These are phyloP conservation scores for Quercus engelmannii DNA, from an alignment of 306 rosid species.

Conservation along the genomic window DNA sequence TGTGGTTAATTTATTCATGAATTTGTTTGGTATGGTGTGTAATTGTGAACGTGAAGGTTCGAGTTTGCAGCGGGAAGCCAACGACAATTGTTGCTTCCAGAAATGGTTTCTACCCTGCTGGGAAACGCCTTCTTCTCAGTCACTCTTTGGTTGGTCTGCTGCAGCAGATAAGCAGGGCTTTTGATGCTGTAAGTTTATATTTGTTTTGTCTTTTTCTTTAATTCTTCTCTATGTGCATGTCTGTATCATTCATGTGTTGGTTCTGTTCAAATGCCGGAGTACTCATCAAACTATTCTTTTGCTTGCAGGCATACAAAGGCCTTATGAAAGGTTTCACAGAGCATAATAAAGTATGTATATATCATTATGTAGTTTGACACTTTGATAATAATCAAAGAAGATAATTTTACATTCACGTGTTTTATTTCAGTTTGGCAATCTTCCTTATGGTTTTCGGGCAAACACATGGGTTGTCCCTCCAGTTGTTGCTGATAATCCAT, in stretches of 20 bases:
- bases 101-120: slow-evolving; percentile 92
- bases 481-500: slow-evolving; percentile 74
- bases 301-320: slow-evolving; percentile 77
- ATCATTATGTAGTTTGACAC: background rate
- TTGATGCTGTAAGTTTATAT: slow-evolving; percentile 66
- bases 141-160: slow-evolving; percentile 82
- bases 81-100: slow-evolving; percentile 78
- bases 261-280: background rate
- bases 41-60: slow-evolving; percentile 49
- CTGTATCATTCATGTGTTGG: background rate
- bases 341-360: slow-evolving; percentile 73
- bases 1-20: slow-evolving; percentile 7
- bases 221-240: background rate
- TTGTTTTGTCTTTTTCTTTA: background rate
- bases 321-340: slow-evolving; percentile 90
- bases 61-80: slow-evolving; percentile 94
- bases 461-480: slow-evolving; percentile 99
- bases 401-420: slow-evolving; percentile 14
- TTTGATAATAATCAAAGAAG: slow-evolving; percentile 5
- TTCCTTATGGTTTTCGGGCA: slow-evolving; percentile 94
- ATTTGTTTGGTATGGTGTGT: slow-evolving; percentile 14
- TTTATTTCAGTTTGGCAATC: slow-evolving; percentile 90
- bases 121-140: slow-evolving; percentile 63
- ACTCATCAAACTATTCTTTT: slow-evolving; percentile 3
- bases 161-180: slow-evolving; percentile 89